phyloP scores from a whole-genome alignment of 495 filamentous ascomycete species.

The Bryoglossum gracile region DNA sequence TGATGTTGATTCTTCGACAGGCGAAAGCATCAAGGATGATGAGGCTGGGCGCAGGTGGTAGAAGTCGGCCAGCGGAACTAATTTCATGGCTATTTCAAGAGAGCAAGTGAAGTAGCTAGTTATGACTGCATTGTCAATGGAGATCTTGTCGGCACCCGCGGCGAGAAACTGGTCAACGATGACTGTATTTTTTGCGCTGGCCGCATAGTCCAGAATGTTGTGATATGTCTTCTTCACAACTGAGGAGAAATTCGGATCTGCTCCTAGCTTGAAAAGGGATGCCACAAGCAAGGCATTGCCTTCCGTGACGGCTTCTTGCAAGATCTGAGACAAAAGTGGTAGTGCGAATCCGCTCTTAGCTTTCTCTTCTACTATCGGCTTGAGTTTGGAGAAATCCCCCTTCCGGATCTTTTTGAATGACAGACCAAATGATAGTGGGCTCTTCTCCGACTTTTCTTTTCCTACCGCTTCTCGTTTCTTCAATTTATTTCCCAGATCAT shows the following conservation, averaged over 20 bases:
- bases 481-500: neutral
- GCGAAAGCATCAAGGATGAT: neutral
- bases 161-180: conserved; percentile 3
- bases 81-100: neutral
- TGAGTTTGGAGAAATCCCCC: neutral
- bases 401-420: neutral
- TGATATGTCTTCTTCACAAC: neutral
- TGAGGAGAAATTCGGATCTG: conserved; percentile 2
- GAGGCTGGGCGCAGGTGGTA: neutral
- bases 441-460: neutral
- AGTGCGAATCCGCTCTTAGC: neutral
- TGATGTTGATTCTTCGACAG: neutral
- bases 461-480: neutral
- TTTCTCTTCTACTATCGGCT: neutral
- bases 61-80: conserved; percentile 1
- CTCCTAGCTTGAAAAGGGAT: neutral
- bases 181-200: neutral
- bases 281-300: neutral
- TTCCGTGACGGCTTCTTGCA: neutral
- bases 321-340: neutral
- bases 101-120: neutral
- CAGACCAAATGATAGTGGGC: neutral
- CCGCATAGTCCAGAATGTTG: neutral
- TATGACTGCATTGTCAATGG: neutral
- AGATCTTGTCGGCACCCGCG: neutral